phyloP scores from a whole-genome alignment of 371 early-diverging fungal genomes.

The Haplosporangium sp. region DNA sequence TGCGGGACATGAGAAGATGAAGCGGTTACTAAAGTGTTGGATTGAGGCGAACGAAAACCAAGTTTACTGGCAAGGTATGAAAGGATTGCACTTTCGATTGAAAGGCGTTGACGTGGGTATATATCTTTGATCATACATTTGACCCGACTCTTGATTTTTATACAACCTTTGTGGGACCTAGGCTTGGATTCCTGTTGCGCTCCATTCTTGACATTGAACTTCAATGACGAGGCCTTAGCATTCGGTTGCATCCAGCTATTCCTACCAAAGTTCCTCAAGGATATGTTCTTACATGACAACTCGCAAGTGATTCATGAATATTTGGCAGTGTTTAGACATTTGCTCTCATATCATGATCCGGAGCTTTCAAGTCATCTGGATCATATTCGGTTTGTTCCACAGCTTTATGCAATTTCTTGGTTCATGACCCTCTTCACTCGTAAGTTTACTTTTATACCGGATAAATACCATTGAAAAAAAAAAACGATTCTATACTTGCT shows the following conservation, averaged over 20 bases:
- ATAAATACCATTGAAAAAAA: no score
- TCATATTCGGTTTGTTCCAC: slow-evolving; percentile 74
- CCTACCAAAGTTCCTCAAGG: slow-evolving; percentile 71
- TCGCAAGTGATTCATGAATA: slow-evolving; percentile 73
- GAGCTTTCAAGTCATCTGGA: slow-evolving; percentile 76
- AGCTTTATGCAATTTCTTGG: slow-evolving; percentile 88
- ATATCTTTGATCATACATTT: background rate
- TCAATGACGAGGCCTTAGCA: slow-evolving; percentile 79
- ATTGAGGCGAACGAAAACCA: slow-evolving; percentile 67
- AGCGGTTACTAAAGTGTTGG: slow-evolving; percentile 79
- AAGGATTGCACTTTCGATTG: background rate
- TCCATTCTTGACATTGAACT: slow-evolving; percentile 80
- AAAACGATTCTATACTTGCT: background rate
- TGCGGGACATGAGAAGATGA: slow-evolving; percentile 78
- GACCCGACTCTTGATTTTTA: background rate
- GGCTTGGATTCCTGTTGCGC: slow-evolving; percentile 86
- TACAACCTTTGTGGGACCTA: slow-evolving; percentile 10
- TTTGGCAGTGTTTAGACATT: slow-evolving; percentile 71
- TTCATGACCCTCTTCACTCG: slow-evolving; percentile 87
- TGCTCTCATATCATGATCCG: slow-evolving; percentile 81
- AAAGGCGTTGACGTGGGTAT: background rate
- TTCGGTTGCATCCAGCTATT: slow-evolving; percentile 77
- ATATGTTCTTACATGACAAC: slow-evolving; percentile 81
- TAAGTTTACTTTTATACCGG: slow-evolving; percentile 52
- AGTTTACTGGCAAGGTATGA: slow-evolving; percentile 92